phyloP scores from a whole-genome alignment of 768 basidiomycete genomes.

The Collybia sordida region DNA sequence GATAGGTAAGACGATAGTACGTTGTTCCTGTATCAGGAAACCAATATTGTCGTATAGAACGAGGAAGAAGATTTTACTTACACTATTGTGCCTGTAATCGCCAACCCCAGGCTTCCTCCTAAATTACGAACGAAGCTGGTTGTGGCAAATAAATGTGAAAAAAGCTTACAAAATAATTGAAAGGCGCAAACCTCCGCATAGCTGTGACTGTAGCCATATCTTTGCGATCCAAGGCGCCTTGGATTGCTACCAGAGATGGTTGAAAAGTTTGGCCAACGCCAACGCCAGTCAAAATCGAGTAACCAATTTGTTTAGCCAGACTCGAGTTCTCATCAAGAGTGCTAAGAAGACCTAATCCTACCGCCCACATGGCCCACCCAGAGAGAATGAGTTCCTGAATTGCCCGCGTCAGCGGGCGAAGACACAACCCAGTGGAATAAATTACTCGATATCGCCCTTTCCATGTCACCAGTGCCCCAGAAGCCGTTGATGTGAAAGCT shows the following conservation, averaged over 20 bases:
- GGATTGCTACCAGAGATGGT: slow-evolving; percentile 19
- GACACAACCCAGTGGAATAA: neutral
- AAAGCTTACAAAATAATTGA: neutral
- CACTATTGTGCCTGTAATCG: slow-evolving; percentile 18
- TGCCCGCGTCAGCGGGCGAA: neutral
- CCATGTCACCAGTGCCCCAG: slow-evolving; percentile 47
- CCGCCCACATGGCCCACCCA: slow-evolving; percentile 20
- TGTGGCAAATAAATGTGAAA: neutral
- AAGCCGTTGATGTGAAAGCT: slow-evolving; percentile 14
- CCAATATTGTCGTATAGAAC: neutral
- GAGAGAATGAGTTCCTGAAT: slow-evolving; percentile 17
- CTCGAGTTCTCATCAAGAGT: slow-evolving; percentile 16
- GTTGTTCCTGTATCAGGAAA: slow-evolving; percentile 9
- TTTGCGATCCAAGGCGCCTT: slow-evolving; percentile 19
- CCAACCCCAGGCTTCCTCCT: slow-evolving; percentile 20
- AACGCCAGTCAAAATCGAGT: slow-evolving; percentile 17
- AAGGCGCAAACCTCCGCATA: slow-evolving; percentile 13
- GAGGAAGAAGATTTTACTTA: neutral
- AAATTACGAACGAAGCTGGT: slow-evolving; percentile 19
- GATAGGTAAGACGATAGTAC: slow-evolving; percentile 6
- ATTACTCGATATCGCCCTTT: slow-evolving; percentile 48
- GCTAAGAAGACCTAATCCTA: slow-evolving; percentile 17
- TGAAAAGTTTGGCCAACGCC: slow-evolving; percentile 22
- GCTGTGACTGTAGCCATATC: slow-evolving; percentile 21
- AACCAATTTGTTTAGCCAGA: slow-evolving; percentile 16